Conservation (phyloP, 2,329 filamentous ascomycete species). For the Aspergillus brasiliensis region DNA sequence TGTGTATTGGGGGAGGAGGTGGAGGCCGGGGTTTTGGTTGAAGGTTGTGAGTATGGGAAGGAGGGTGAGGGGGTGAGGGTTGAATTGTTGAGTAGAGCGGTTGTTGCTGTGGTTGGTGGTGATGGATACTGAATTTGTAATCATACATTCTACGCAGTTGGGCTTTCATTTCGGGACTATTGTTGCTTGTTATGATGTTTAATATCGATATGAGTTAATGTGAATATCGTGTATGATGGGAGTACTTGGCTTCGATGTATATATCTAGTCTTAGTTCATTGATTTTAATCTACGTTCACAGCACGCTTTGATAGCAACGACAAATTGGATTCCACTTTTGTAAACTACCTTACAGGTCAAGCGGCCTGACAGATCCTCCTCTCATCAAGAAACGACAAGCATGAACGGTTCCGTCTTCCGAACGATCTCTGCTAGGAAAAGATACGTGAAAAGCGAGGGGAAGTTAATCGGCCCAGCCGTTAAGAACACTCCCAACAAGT, state of each 20-base stretch:
- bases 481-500: neutral
- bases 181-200: neutral
- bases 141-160: neutral
- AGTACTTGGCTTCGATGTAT: neutral
- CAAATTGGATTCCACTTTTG: neutral
- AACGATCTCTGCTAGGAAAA: neutral
- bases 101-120: neutral
- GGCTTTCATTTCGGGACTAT: neutral
- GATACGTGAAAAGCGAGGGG: neutral
- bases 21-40: neutral
- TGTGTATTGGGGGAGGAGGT: neutral
- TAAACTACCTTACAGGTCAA: neutral
- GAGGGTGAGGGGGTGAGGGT: neutral
- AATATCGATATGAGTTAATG: no score
- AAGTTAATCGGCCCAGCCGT: constrained; percentile 1
- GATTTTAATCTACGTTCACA: neutral
- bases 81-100: neutral
- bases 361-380: neutral
- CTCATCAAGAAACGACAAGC: neutral
- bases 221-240: no score
- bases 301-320: neutral
- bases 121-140: neutral
- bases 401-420: neutral
- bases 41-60: neutral
- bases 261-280: neutral